Evolutionary conservation across 805 yeast genomes (phyloP).

Genomic region (Suhomyces sp.): DNA sequence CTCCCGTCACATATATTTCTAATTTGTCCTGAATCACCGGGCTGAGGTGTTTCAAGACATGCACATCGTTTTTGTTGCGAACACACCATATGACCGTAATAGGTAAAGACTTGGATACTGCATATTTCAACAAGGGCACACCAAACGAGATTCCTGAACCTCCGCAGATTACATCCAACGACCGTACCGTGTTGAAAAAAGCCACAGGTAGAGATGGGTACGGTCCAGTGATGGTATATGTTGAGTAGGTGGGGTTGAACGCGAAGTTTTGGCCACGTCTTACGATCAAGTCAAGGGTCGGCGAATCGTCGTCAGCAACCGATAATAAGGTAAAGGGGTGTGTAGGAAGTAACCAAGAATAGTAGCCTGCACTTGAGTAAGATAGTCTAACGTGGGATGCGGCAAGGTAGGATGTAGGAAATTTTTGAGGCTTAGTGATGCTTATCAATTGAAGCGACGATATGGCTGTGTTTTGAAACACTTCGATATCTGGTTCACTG

Average conservation of each 20-base stretch:
- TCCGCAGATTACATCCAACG: slow-evolving; percentile 58
- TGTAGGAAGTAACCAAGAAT: slow-evolving; percentile 48
- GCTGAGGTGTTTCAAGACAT: slow-evolving; percentile 39
- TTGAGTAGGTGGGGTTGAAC: slow-evolving; percentile 17
- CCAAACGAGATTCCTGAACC: slow-evolving; percentile 74
- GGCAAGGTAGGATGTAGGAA: slow-evolving; percentile 34
- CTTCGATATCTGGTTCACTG: slow-evolving; percentile 11
- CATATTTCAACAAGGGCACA: slow-evolving; percentile 47
- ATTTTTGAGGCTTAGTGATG: slow-evolving; percentile 18
- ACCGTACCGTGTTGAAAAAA: slow-evolving; percentile 48
- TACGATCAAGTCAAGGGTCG: slow-evolving; percentile 42
- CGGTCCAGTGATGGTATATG: slow-evolving; percentile 29
- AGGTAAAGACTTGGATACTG: slow-evolving; percentile 21
- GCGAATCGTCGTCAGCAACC: slow-evolving; percentile 31
- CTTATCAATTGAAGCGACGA: slow-evolving; percentile 21
- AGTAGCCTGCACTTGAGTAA: slow-evolving; percentile 5
- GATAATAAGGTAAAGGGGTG: slow-evolving; percentile 69
- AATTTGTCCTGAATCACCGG: slow-evolving; percentile 1
- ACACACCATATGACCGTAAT: slow-evolving; percentile 56
- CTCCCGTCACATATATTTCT: slow-evolving; percentile 9
- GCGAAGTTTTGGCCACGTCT: slow-evolving; percentile 31
- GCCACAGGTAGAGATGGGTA: slow-evolving; percentile 44
- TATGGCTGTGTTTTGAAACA: slow-evolving; percentile 10
- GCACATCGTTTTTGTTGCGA: slow-evolving; percentile 44
- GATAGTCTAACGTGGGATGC: slow-evolving; percentile 56